phyloP scores from a whole-genome alignment of 1,284 basidiomycete species.

The Cryptococcus sp. region DNA sequence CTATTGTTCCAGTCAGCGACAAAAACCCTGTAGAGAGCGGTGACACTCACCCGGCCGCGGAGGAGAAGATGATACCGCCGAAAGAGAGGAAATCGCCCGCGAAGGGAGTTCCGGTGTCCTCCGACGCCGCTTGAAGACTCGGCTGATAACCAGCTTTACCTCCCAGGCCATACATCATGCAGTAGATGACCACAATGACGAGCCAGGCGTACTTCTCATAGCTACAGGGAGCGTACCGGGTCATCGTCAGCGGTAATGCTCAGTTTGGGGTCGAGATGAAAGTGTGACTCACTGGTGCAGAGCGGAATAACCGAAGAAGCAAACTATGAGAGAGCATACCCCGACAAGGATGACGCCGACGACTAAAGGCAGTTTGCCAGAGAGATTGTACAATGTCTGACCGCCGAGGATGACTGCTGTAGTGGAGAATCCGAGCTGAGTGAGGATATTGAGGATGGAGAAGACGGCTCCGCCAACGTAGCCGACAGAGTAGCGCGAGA shows the following conservation, averaged over 20 bases:
- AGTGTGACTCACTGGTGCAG: conserved; percentile 6
- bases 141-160: conserved; percentile 59
- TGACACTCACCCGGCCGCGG: conserved; percentile 53
- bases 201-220: conserved; percentile 69
- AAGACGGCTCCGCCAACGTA: conserved; percentile 62
- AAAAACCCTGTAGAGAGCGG: too few relatives aligned
- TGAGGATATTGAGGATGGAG: conserved; percentile 60
- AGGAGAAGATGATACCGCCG: conserved; percentile 63
- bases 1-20: too few relatives aligned
- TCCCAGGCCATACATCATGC: conserved; percentile 60
- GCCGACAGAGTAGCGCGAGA: conserved; percentile 54
- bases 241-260: not conserved
- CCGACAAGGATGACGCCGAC: conserved; percentile 55
- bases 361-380: conserved; percentile 48
- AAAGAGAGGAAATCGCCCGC: conserved; percentile 58
- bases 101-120: conserved; percentile 57
- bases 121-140: conserved; percentile 55
- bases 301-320: conserved; percentile 53
- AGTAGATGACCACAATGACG: conserved; percentile 60
- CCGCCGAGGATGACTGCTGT: conserved; percentile 53
- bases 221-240: conserved; percentile 49
- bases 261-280: not conserved
- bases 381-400: conserved; percentile 54
- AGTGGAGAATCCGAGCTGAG: conserved; percentile 30
- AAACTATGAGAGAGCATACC: conserved; percentile 48